These are phyloP conservation scores for Glycine soja DNA, from an alignment of 306 rosid species.

Conservation along the genomic window DNA sequence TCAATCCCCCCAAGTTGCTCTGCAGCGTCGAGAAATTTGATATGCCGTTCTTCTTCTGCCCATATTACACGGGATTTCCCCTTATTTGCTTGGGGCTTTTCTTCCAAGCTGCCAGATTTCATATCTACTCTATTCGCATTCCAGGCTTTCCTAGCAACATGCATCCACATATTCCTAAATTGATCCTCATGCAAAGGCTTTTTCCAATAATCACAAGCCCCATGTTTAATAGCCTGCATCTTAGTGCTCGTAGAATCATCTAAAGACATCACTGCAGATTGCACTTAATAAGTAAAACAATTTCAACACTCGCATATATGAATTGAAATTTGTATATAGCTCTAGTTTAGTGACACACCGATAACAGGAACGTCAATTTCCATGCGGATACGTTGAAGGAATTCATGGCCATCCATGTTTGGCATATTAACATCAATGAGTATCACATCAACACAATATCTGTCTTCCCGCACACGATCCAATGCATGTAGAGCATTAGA, in stretches of 20 bases:
- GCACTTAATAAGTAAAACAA: constrained; percentile 17
- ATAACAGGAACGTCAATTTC: constrained; percentile 71
- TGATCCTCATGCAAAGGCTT: constrained; percentile 67
- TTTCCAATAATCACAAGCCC: constrained; percentile 70
- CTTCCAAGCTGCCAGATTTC: constrained; percentile 57
- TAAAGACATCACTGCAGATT: constrained; percentile 66
- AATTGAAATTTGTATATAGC: too few relatives aligned
- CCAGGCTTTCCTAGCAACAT: constrained; percentile 55
- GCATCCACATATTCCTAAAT: constrained; percentile 66
- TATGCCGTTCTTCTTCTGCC: too few relatives aligned
- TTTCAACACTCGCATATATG: not conserved
- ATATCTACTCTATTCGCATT: constrained; percentile 53
- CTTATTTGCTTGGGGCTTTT: too few relatives aligned
- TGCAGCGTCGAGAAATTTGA: too few relatives aligned
- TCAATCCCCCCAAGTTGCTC: too few relatives aligned
- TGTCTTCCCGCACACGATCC: constrained; percentile 57
- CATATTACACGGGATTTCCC: too few relatives aligned
- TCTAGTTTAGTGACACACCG: constrained; percentile 52
- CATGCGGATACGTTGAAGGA: constrained; percentile 55
- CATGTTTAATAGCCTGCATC: constrained; percentile 57
- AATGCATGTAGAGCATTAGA: constrained; percentile 55
- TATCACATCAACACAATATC: constrained; percentile 61
- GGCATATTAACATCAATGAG: constrained; percentile 75
- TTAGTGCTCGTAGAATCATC: constrained; percentile 54
- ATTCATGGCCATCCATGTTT: constrained; percentile 64